A percentile compares a stretch with the other conserved stretches of the same genome.
These are phyloP conservation scores for Lasiodiplodia theobromae DNA, from an alignment of 2,329 filamentous ascomycete genomes.

Conservation along the genomic window DNA sequence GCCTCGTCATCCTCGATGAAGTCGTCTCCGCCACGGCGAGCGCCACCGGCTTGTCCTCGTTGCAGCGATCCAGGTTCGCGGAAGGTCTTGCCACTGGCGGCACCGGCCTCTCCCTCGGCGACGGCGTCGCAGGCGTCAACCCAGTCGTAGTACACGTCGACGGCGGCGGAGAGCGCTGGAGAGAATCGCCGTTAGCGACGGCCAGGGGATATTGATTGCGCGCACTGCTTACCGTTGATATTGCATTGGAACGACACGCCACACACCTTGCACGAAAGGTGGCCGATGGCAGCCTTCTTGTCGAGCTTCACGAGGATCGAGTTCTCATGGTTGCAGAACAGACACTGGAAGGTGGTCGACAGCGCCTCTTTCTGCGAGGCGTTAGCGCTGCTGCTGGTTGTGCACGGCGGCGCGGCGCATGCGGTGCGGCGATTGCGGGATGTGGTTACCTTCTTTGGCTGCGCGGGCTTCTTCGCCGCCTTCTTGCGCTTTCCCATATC, in stretches of 20 bases:
- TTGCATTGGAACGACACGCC: slow-evolving; percentile 91
- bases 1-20: slow-evolving; percentile 49
- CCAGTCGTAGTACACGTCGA: slow-evolving; percentile 98
- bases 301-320: slow-evolving; percentile 90
- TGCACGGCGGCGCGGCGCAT: slow-evolving; percentile 14
- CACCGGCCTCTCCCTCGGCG: slow-evolving; percentile 64
- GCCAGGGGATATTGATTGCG: neutral
- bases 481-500: slow-evolving; percentile 82
- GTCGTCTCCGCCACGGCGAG: slow-evolving; percentile 35
- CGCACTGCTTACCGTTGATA: slow-evolving; percentile 77
- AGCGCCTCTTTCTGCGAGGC: slow-evolving; percentile 66
- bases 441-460: slow-evolving; percentile 76
- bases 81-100: slow-evolving; percentile 36
- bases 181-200: neutral
- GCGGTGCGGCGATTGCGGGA: slow-evolving; percentile 13
- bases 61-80: slow-evolving; percentile 18
- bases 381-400: slow-evolving; percentile 14
- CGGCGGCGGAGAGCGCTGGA: slow-evolving; percentile 82
- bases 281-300: slow-evolving; percentile 87
- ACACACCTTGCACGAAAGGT: slow-evolving; percentile 89
- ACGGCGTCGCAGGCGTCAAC: slow-evolving; percentile 89
- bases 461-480: slow-evolving; percentile 80
- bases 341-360: slow-evolving; percentile 87
- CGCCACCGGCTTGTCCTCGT: slow-evolving; percentile 19
- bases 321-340: slow-evolving; percentile 98